Evolutionary conservation across 805 yeast genomes (phyloP).

Genomic region (Wickerhamomyces rabaulensis): DNA sequence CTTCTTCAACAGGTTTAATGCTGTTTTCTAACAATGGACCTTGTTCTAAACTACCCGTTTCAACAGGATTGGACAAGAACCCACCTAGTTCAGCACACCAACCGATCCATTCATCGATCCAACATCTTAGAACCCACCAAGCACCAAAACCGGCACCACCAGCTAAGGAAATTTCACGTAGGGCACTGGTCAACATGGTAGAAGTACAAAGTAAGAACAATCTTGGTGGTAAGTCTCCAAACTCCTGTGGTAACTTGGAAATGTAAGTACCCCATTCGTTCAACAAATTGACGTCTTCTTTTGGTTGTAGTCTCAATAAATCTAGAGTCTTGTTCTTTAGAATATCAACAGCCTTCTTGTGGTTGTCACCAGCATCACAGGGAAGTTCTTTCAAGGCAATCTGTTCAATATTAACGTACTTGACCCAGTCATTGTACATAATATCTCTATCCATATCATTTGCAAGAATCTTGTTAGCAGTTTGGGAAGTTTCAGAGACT

Average conservation of each 20-base stretch:
- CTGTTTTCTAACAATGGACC: background rate
- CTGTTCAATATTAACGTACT: constrained; percentile 40
- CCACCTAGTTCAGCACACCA: constrained; percentile 66
- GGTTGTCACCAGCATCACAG: constrained; percentile 32
- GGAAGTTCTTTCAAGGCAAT: constrained; percentile 47
- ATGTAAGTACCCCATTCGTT: constrained; percentile 30
- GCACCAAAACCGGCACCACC: constrained; percentile 59
- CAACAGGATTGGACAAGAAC: constrained; percentile 25
- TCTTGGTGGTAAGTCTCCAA: constrained; percentile 49
- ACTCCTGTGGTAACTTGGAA: constrained; percentile 38
- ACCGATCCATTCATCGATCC: constrained; percentile 69
- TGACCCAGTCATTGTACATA: constrained; percentile 57
- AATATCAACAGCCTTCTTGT: constrained; percentile 28
- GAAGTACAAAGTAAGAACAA: constrained; percentile 48
- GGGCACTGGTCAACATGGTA: constrained; percentile 50
- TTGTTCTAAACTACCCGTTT: background rate
- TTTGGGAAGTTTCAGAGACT: constrained; percentile 47
- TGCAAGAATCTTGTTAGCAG: constrained; percentile 41
- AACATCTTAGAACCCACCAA: constrained; percentile 74
- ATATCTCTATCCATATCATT: constrained; percentile 37
- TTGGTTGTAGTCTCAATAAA: constrained; percentile 21
- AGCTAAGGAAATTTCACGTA: constrained; percentile 55
- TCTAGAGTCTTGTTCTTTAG: constrained; percentile 31
- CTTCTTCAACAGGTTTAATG: background rate
- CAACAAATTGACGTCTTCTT: constrained; percentile 13